Percentiles rank a stretch among this genome's conserved stretches.
Conservation (phyloP, 257 asterid genomes). For the Primulina huaijiensis region DNA sequence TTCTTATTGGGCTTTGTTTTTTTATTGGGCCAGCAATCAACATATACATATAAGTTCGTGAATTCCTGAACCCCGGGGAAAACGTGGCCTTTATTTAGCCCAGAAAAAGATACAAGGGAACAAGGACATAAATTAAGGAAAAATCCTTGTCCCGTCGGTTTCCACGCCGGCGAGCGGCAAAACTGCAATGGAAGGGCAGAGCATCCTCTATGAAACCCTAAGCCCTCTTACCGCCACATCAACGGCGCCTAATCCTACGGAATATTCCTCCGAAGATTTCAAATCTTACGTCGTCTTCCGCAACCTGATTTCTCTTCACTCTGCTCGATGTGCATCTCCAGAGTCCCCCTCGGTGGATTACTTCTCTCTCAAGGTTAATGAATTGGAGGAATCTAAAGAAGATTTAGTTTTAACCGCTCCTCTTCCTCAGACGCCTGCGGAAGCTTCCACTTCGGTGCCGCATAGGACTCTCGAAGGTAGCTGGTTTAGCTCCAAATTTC, state of each 20-base stretch:
- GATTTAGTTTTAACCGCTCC: slow-evolving; percentile 20
- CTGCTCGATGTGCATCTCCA: slow-evolving; percentile 36
- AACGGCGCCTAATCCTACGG: slow-evolving; percentile 27
- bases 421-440: slow-evolving; percentile 22
- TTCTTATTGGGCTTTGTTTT: too few species aligned
- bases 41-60: too few species aligned
- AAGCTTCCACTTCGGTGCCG: slow-evolving; percentile 30
- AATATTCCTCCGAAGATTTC: slow-evolving; percentile 30
- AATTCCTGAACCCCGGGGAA: neutral
- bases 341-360: slow-evolving; percentile 63
- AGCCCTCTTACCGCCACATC: slow-evolving; percentile 39
- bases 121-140: too few species aligned
- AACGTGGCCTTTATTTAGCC: neutral
- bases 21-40: too few species aligned
- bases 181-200: slow-evolving; percentile 43
- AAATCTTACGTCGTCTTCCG: slow-evolving; percentile 69
- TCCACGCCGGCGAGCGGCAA: neutral
- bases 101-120: neutral
- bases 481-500: slow-evolving; percentile 80
- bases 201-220: slow-evolving; percentile 66
- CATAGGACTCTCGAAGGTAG: slow-evolving; percentile 65
- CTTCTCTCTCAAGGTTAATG: slow-evolving; percentile 74
- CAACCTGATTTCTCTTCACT: slow-evolving; percentile 49
- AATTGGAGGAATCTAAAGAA: slow-evolving; percentile 26
- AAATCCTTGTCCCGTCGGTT: too few species aligned